phyloP scores from a whole-genome alignment of 306 rosid genomes.

The Acacia crassicarpa region DNA sequence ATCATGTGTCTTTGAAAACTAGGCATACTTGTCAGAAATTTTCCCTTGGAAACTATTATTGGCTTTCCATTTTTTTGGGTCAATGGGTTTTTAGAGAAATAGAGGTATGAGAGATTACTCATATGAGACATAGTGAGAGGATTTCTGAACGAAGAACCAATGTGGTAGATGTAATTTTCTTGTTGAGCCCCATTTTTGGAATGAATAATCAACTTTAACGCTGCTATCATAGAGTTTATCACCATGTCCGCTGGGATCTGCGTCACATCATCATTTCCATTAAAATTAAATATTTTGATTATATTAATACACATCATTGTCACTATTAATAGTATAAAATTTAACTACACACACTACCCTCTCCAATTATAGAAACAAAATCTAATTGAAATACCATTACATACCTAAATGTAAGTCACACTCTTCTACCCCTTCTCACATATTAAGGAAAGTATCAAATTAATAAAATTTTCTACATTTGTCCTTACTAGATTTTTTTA shows the following conservation, averaged over 20 bases:
- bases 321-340: neutral
- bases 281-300: no score
- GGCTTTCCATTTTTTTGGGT: constrained; percentile 31
- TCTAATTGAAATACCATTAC: no score
- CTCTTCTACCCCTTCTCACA: no score
- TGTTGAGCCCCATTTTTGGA: constrained; percentile 11
- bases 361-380: no score
- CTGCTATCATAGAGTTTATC: constrained; percentile 40
- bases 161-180: constrained; percentile 36
- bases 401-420: no score
- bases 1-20: constrained; percentile 23
- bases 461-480: no score
- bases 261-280: neutral
- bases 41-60: neutral
- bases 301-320: no score
- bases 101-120: neutral
- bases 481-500: no score
- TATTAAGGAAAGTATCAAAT: no score
- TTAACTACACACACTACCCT: no score
- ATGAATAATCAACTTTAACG: constrained; percentile 23
- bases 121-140: constrained; percentile 28
- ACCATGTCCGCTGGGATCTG: constrained; percentile 61
- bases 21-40: constrained; percentile 1
- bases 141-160: constrained; percentile 42
- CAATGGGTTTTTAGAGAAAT: constrained; percentile 32